phyloP scores from a whole-genome alignment of 2,329 filamentous ascomycete species.

The Stagonosporopsis cucurbitacearum region DNA sequence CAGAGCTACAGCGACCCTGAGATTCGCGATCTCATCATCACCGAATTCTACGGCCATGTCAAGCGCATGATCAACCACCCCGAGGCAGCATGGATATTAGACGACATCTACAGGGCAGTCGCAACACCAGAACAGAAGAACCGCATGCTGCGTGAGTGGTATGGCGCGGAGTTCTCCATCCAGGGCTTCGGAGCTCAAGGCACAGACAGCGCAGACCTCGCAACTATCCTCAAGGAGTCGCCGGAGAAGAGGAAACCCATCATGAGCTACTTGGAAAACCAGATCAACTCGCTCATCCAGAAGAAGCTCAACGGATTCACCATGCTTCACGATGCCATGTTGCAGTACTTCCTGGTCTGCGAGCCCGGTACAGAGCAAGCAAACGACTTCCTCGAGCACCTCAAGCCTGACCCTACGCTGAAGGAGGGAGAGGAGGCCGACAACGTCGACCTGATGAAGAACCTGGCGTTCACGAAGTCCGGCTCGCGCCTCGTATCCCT shows the following conservation, averaged over 20 bases:
- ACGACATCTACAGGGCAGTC: slow-evolving; percentile 91
- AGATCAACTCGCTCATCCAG: slow-evolving; percentile 92
- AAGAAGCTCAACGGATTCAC: slow-evolving; percentile 98
- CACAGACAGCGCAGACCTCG: slow-evolving; percentile 69
- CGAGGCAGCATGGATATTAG: slow-evolving; percentile 96
- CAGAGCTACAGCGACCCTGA: slow-evolving; percentile 69
- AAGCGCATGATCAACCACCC: slow-evolving; percentile 93
- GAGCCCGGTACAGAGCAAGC: slow-evolving; percentile 80
- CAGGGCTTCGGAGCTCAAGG: slow-evolving; percentile 64
- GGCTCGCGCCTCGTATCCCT: slow-evolving; percentile 83
- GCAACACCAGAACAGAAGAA: slow-evolving; percentile 88
- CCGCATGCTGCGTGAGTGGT: slow-evolving; percentile 89
- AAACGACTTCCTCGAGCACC: slow-evolving; percentile 83
- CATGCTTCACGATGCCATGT: slow-evolving; percentile 97
- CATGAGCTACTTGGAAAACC: slow-evolving; percentile 81
- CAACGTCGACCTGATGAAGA: slow-evolving; percentile 78
- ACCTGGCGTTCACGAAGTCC: slow-evolving; percentile 92
- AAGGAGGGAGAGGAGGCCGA: slow-evolving; percentile 59
- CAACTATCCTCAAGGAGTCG: slow-evolving; percentile 73
- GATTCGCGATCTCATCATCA: slow-evolving; percentile 85
- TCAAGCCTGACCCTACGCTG: slow-evolving; percentile 87
- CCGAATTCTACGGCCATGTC: slow-evolving; percentile 94
- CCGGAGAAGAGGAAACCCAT: slow-evolving; percentile 88
- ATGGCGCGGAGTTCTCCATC: slow-evolving; percentile 89
- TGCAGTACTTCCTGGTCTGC: slow-evolving; percentile 89